A percentile compares a stretch with the other conserved stretches of the same genome.
Conservation (phyloP, 306 rosid species). For the Crataegus laevigata region DNA sequence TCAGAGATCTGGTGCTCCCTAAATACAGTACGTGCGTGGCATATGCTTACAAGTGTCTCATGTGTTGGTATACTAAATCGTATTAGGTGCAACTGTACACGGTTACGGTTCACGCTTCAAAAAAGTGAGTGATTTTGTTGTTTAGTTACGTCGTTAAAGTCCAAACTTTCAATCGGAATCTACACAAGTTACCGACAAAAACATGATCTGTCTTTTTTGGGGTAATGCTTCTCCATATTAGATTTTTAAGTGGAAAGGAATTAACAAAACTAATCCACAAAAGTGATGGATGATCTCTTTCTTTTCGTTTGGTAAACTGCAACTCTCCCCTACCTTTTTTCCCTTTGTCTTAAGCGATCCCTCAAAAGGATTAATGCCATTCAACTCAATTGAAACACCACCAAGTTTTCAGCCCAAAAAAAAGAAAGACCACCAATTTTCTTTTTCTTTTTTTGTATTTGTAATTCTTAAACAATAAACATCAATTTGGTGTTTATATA, state of each 20-base stretch:
- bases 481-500: too few species aligned
- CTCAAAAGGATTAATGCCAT: background rate
- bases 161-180: background rate
- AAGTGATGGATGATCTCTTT: background rate
- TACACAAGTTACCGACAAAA: background rate
- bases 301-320: slow-evolving; percentile 4
- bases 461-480: background rate
- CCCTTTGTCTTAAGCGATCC: background rate
- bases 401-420: background rate
- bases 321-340: background rate
- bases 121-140: background rate
- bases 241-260: background rate
- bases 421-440: too few species aligned
- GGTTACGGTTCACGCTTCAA: background rate
- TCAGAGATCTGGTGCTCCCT: background rate
- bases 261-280: background rate
- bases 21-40: background rate
- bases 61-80: background rate
- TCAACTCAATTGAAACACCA: background rate
- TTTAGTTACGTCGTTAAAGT: background rate
- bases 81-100: background rate
- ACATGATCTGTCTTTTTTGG: background rate
- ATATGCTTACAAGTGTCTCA: background rate
- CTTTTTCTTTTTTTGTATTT: background rate
- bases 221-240: background rate